Base-by-base conservation (phyloP, 257 asterid genomes). In the Scutellaria galericulata region DNA sequence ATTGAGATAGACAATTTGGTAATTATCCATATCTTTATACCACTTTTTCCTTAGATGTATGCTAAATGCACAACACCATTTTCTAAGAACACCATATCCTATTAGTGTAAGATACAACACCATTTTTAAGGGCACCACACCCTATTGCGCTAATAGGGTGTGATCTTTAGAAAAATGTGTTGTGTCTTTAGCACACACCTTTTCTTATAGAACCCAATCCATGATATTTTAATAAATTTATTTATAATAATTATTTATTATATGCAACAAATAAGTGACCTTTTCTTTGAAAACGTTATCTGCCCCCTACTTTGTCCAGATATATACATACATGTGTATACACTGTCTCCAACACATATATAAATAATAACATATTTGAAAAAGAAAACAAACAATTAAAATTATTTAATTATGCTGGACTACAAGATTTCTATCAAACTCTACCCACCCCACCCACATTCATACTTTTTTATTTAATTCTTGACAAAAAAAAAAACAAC, bases 381-480 rank as follows among this genome's bases (percentile, higher is more conserved):
- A 18, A 45, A 7, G 42, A 64, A 41, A 12, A 41, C 27, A 64
- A 41, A 11, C 61, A 27, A 70, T 53, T 15, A 40, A 54, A 31
- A 31, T 57, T 27, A 13, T 14, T 47, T 37, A 47, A 47, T 14
- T 45, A 47, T 55, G 66, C 77, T 14, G 46, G 45, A 75, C 9
- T 52, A 59, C 68, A 53, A 70, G 68, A 54, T 56, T 68, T 75
- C 67, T 51, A 79, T 77, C 83, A 18, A 75, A 74, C 72, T 77
- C 85, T 57, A 76, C 80, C 86, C 86, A 79, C 83, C 79, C 81
- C 81, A 84, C 86, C 80, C 71, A 31, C 37, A 75, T 77, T 77
- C 77, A 52, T 24, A 31, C 65, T 73, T 61, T 50, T 58, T 71
- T 76, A 75, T 75, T 75, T 13, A 59, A 31, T 31, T 31, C 37